Conservation (phyloP, 257 asterid genomes). For the Rehmannia glutinosa region DNA sequence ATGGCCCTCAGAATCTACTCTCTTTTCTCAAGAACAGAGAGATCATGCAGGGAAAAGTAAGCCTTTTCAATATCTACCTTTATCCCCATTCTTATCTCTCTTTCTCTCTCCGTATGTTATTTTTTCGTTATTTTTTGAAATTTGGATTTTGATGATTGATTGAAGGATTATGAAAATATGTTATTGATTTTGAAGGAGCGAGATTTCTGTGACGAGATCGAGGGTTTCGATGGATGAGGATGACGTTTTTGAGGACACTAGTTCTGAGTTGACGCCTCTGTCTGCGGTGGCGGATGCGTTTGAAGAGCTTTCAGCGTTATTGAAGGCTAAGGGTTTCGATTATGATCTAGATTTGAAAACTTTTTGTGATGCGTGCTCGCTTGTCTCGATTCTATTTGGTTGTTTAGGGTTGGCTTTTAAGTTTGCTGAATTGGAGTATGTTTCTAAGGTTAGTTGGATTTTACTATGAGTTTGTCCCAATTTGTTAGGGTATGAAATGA, state of each 20-base stretch:
- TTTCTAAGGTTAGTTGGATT: constrained; percentile 54
- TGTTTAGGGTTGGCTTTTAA: constrained; percentile 87
- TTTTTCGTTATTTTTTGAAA: neutral
- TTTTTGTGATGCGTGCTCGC: constrained; percentile 84
- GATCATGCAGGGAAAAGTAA: constrained; percentile 35
- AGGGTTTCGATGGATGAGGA: constrained; percentile 39
- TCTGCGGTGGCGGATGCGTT: constrained; percentile 85
- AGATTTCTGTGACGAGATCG: constrained; percentile 6
- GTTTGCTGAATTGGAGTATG: constrained; percentile 88
- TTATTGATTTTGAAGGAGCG: constrained; percentile 42
- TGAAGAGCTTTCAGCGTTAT: constrained; percentile 61
- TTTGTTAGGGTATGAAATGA: too few relatives aligned
- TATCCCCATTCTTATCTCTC: neutral
- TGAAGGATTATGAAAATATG: constrained; percentile 15
- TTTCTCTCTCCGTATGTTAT: neutral
- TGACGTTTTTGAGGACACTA: constrained; percentile 42
- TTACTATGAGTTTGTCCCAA: neutral
- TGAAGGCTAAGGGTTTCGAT: constrained; percentile 40
- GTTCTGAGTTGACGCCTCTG: constrained; percentile 47
- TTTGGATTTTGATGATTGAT: neutral
- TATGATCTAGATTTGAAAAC: constrained; percentile 66
- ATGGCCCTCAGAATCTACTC: constrained; percentile 60
- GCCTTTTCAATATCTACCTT: neutral
- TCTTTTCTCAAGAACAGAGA: constrained; percentile 33
- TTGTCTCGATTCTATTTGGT: constrained; percentile 84